Percentiles rank a stretch among this genome's conserved stretches.
phyloP scores from a whole-genome alignment of 2,329 filamentous ascomycete species.

The Salinomyces thailandicus region DNA sequence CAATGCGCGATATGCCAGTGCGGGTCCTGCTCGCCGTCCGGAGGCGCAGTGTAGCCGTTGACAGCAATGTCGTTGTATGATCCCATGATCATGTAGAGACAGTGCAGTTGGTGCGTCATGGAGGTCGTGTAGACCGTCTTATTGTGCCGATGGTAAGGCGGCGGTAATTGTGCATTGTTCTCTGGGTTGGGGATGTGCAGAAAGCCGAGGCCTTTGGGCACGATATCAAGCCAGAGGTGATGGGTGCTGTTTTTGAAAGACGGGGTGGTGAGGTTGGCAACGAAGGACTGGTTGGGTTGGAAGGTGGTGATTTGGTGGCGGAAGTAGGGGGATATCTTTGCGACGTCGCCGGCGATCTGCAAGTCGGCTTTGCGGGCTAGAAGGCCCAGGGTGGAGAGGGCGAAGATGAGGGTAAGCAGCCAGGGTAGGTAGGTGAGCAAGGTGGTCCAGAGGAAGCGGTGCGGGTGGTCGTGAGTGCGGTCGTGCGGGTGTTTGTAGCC shows the following conservation, averaged over 20 bases:
- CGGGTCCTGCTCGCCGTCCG: background rate
- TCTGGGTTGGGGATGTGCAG: background rate
- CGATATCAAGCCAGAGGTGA: background rate
- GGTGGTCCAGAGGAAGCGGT: background rate
- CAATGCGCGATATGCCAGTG: constrained; percentile 19
- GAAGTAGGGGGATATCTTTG: background rate
- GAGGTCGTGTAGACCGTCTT: constrained; percentile 1
- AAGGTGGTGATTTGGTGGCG: background rate
- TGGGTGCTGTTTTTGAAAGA: background rate
- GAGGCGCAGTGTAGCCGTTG: background rate
- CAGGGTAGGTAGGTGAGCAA: background rate
- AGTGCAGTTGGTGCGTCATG: constrained; percentile 1
- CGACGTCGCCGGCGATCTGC: background rate
- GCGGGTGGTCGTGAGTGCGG: no score
- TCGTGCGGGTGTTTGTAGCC: no score
- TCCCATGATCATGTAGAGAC: background rate
- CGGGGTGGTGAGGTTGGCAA: background rate
- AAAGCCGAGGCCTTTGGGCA: background rate
- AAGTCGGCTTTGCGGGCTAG: background rate
- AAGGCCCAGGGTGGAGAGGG: background rate
- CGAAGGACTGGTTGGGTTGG: background rate
- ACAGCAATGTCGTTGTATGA: background rate
- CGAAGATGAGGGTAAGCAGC: background rate
- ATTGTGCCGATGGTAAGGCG: background rate
- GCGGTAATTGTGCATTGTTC: background rate